phyloP scores from a whole-genome alignment of 176 grass and related monocot genomes.

The Ampelocalamus luodianensis region DNA sequence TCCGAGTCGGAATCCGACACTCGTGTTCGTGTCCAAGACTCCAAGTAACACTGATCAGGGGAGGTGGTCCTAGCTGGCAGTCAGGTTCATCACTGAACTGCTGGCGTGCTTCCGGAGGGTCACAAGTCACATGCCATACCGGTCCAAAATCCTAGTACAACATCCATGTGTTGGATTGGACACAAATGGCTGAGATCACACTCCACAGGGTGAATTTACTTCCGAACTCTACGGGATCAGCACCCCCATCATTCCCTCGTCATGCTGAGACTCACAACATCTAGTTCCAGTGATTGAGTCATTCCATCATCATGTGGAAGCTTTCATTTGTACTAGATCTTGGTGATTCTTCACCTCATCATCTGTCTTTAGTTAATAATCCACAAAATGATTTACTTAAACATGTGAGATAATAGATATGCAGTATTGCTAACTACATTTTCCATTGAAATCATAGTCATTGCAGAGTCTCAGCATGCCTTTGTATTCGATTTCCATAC shows the following conservation, averaged over 20 bases:
- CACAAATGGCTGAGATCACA: not conserved
- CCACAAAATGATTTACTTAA: not conserved
- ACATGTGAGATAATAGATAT: conserved; percentile 2
- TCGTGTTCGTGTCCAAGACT: too few relatives aligned
- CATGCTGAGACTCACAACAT: not conserved
- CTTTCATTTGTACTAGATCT: not conserved
- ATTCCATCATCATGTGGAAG: not conserved
- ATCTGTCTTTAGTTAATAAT: not conserved
- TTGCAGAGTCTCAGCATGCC: not conserved
- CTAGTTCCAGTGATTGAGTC: conserved; percentile 1
- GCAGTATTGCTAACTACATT: not conserved
- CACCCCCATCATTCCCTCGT: not conserved
- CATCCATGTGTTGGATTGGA: not conserved
- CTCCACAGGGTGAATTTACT: not conserved
- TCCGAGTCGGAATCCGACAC: too few relatives aligned
- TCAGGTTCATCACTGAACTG: not conserved
- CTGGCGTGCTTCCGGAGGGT: not conserved
- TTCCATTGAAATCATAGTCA: not conserved
- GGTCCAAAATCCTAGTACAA: conserved; percentile 12
- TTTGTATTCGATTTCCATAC: not conserved
- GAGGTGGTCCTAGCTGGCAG: not conserved
- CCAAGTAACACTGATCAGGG: not conserved
- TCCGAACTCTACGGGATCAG: not conserved
- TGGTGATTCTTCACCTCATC: not conserved
- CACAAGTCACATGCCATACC: not conserved